A percentile compares a stretch with the other conserved stretches of the same genome.
Conservation (phyloP, 495 filamentous ascomycete species). For the Glarea lozoyensis region DNA sequence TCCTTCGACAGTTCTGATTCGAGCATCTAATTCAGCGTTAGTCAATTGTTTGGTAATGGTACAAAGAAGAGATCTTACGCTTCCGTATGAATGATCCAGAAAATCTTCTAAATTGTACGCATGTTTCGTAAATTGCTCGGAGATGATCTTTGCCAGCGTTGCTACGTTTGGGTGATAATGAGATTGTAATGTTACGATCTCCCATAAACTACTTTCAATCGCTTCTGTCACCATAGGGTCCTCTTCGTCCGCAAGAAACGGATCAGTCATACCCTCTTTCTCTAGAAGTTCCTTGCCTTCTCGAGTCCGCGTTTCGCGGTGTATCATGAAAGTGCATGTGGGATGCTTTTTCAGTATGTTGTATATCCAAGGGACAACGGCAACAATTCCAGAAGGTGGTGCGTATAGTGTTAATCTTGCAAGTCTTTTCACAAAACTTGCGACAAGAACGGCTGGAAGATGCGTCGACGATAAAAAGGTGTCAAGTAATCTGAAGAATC, state of each 20-base stretch:
- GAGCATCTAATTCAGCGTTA: slow-evolving; percentile 48
- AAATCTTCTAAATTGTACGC: slow-evolving; percentile 91
- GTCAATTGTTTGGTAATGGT: background rate
- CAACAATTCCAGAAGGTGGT: slow-evolving; percentile 80
- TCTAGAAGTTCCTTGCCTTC: slow-evolving; percentile 48
- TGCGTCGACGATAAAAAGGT: slow-evolving; percentile 89
- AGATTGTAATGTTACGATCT: slow-evolving; percentile 76
- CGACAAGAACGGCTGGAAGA: slow-evolving; percentile 81
- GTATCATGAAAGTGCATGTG: slow-evolving; percentile 89
- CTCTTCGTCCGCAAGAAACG: slow-evolving; percentile 62
- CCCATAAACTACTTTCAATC: slow-evolving; percentile 91
- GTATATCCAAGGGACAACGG: slow-evolving; percentile 86
- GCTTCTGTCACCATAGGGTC: slow-evolving; percentile 82
- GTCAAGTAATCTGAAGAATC: slow-evolving; percentile 87
- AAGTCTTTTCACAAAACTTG: slow-evolving; percentile 91
- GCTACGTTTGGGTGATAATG: slow-evolving; percentile 98
- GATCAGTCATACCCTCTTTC: slow-evolving; percentile 64
- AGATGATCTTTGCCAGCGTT: slow-evolving; percentile 85
- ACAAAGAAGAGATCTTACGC: slow-evolving; percentile 45
- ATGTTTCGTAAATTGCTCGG: slow-evolving; percentile 96
- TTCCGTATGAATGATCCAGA: slow-evolving; percentile 85
- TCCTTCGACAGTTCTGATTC: slow-evolving; percentile 74
- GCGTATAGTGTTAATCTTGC: slow-evolving; percentile 73
- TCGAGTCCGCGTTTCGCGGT: slow-evolving; percentile 56
- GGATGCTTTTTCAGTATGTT: slow-evolving; percentile 90